Conservation (phyloP, 805 yeast genomes). For the Yamadazyma akitaensis region DNA sequence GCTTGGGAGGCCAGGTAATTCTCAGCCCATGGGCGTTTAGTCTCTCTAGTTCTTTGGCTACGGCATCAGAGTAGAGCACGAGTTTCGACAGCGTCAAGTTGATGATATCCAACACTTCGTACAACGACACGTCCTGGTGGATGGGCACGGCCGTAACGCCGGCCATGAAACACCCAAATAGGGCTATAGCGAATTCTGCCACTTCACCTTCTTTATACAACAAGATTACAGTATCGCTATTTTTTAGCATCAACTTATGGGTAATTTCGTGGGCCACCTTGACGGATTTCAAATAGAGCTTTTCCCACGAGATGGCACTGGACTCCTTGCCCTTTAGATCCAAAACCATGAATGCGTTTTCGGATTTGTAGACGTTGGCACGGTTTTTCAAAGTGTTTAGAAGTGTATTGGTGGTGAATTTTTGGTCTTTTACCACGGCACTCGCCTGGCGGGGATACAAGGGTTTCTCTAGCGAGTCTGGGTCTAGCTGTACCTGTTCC, state of each 20-base stretch:
- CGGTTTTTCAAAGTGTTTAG: constrained; percentile 72
- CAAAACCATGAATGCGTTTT: constrained; percentile 66
- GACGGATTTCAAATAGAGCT: constrained; percentile 75
- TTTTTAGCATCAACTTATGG: constrained; percentile 67
- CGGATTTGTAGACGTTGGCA: constrained; percentile 57
- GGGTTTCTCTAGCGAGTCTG: constrained; percentile 50
- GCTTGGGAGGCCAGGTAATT: constrained; percentile 69
- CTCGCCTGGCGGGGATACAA: constrained; percentile 49
- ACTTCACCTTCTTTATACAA: constrained; percentile 82
- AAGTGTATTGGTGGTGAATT: constrained; percentile 40
- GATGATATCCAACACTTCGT: constrained; percentile 71
- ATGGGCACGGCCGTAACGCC: constrained; percentile 95
- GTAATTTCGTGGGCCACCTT: constrained; percentile 82
- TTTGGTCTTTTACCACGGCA: constrained; percentile 17
- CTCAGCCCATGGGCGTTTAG: constrained; percentile 35
- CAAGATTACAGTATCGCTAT: constrained; percentile 80
- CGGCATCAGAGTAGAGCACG: constrained; percentile 77
- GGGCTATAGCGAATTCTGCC: constrained; percentile 78
- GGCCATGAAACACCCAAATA: constrained; percentile 89
- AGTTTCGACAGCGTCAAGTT: constrained; percentile 71
- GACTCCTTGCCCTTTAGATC: constrained; percentile 82
- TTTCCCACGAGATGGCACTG: constrained; percentile 82
- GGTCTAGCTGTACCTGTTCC: constrained; percentile 23
- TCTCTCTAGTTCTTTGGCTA: constrained; percentile 70
- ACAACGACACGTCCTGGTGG: constrained; percentile 64